These are phyloP conservation scores for Endogone sp. DNA, from an alignment of 192 early-diverging fungal genomes.

Conservation along the genomic window DNA sequence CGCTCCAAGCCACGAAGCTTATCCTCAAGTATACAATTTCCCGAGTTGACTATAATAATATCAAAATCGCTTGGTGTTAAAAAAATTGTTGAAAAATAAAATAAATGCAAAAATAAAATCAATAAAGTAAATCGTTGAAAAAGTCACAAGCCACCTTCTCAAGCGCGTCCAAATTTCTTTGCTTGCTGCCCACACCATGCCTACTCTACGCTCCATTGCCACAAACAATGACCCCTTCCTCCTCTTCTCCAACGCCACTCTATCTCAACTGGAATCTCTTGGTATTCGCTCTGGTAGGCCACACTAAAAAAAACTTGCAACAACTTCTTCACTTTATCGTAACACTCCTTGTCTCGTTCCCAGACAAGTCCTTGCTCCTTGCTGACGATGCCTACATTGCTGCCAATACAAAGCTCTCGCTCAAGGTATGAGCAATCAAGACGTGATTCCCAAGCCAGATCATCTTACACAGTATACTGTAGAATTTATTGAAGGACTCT, in stretches of 20 bases:
- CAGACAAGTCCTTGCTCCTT: background rate
- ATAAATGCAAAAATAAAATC: too few relatives aligned
- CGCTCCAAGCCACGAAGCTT: too few relatives aligned
- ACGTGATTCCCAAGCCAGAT: background rate
- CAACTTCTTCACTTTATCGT: background rate
- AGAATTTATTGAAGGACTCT: background rate
- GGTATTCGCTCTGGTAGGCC: background rate
- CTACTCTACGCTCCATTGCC: background rate
- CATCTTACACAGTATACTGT: background rate
- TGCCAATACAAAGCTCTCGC: background rate
- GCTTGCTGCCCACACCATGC: too few relatives aligned
- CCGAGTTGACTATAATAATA: too few relatives aligned
- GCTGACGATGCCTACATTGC: background rate
- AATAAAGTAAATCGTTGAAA: too few relatives aligned
- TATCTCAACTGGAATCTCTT: background rate
- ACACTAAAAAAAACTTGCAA: background rate
- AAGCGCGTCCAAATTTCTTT: too few relatives aligned
- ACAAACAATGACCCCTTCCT: background rate
- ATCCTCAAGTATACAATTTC: too few relatives aligned
- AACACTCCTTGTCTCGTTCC: background rate
- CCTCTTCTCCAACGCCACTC: background rate
- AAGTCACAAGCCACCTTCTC: too few relatives aligned
- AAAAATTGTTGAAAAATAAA: too few relatives aligned
- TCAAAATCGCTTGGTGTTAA: too few relatives aligned
- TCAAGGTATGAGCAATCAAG: background rate